A percentile compares a stretch with the other conserved stretches of the same genome.
Conservation (phyloP, 1,284 basidiomycete genomes). For the Chalciporus piperatoides region DNA sequence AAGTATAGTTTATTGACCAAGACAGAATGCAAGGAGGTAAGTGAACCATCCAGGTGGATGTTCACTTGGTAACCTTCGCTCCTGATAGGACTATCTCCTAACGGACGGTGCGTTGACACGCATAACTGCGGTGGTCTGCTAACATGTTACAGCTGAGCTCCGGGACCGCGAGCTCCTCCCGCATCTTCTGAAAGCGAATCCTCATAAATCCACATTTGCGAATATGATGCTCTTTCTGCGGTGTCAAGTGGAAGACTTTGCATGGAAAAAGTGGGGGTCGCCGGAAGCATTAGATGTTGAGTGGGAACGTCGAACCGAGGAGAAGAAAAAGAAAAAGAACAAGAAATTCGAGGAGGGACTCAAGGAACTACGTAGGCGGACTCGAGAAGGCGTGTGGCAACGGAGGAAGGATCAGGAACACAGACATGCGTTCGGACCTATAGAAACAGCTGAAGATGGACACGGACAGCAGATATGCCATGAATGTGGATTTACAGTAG, state of each 20-base stretch:
- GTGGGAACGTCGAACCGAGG: conserved; percentile 73
- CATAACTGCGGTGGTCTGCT: neutral
- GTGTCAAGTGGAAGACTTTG: conserved; percentile 93
- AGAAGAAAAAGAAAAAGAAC: conserved; percentile 90
- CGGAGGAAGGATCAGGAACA: conserved; percentile 83
- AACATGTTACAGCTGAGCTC: conserved; percentile 67
- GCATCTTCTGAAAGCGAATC: conserved; percentile 94
- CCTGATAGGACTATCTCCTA: conserved; percentile 76
- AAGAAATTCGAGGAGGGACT: conserved; percentile 91
- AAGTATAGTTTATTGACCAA: conserved; percentile 95
- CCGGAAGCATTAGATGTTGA: conserved; percentile 89
- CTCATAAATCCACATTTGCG: conserved; percentile 93
- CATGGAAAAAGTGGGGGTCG: conserved; percentile 98
- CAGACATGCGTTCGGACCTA: conserved; percentile 72
- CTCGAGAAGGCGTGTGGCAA: conserved; percentile 89
- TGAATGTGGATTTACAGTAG: conserved; percentile 83
- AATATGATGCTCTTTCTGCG: conserved; percentile 99
- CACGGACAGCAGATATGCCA: conserved; percentile 72
- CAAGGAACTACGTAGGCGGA: conserved; percentile 77
- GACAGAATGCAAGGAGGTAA: conserved; percentile 95
- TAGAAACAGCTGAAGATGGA: conserved; percentile 51
- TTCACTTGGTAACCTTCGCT: conserved; percentile 4
- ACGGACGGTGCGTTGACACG: conserved; percentile 66
- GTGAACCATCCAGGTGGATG: conserved; percentile 5
- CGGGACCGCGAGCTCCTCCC: conserved; percentile 90